Conservation (phyloP, 140 eudicot genomes). For the Senecio squalidus region DNA sequence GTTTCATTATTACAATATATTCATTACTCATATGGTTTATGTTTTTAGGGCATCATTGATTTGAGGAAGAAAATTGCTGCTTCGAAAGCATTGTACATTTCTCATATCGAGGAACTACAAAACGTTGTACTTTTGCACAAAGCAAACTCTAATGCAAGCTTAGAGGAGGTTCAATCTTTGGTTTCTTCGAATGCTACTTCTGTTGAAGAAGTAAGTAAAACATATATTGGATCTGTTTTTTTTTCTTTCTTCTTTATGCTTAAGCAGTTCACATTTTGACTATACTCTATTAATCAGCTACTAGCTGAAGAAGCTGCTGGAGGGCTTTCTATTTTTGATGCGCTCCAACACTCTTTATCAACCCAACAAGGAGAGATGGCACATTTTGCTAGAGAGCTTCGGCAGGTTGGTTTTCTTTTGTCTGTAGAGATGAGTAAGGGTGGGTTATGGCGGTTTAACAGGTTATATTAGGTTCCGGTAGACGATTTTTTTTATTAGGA, state of each 20-base stretch:
- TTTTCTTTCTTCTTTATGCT: neutral
- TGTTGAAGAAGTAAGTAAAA: constrained; percentile 53
- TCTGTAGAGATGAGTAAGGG: too few relatives aligned
- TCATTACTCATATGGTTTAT: constrained; percentile 2
- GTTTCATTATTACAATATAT: too few relatives aligned
- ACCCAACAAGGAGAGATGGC: constrained; percentile 88
- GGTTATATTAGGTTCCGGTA: too few relatives aligned
- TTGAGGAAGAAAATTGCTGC: constrained; percentile 64
- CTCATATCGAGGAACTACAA: constrained; percentile 81
- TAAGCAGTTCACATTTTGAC: neutral
- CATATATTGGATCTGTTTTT: neutral
- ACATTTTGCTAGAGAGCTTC: constrained; percentile 85
- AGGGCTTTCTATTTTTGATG: constrained; percentile 63
- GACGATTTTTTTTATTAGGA: too few relatives aligned
- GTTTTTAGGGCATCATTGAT: constrained; percentile 51
- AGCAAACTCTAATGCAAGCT: constrained; percentile 62
- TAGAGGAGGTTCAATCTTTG: constrained; percentile 65
- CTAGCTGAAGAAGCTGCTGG: constrained; percentile 59
- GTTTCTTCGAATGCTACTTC: constrained; percentile 50
- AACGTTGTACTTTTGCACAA: constrained; percentile 84
- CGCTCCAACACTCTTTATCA: constrained; percentile 59
- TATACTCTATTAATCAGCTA: constrained; percentile 31
- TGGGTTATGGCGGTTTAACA: too few relatives aligned
- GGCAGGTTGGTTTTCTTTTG: constrained; percentile 49
- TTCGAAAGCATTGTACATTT: constrained; percentile 52